Evolutionary conservation across 148 eudicot species (phyloP), one percentile per base, ranked within the genome.

Genomic region (Cornus kousa): DNA sequence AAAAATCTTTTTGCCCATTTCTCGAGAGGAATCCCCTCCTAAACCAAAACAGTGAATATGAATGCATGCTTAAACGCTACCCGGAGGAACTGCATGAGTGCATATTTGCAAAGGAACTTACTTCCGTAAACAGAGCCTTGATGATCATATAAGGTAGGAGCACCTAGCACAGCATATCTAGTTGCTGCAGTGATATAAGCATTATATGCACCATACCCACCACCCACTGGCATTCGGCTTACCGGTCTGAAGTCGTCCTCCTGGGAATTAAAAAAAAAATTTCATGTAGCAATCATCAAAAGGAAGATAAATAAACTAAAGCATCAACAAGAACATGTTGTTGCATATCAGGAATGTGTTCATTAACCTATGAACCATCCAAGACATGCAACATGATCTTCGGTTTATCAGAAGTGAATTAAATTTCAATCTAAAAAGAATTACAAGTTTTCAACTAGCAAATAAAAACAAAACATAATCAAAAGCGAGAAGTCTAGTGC

Each of bases 171-270:
- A 70, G 94, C 98, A 87, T 96, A 96, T 90, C 97, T 91, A 74
- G 98, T 96, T 78, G 98, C 90, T 67, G 96, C 92, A 89, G 81
- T 88, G 7, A 94, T 94, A 76, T 96, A 96, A 53, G 90, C 90
- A 90, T 88, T 87, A 78, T 96, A 96, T 67, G 99, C 99, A 82
- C 99, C 99, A 90, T 96, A 96, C 77, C 98, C 98, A 72, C 93
- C 88, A 72, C 93, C 88, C 60, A 82, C 90, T 2, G 87, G 79
- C 84, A 74, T 76, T 62, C 92, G 88, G 75, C 80, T 86, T 39
- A 78, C 71, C 39, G 98, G 93, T 57, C 90, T 86, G 79, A 83
- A 86, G 64, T 93, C 93, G 35, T 89, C 97, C 83, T 93, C 98
- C 98, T 92, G 85, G 11, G 59, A 35, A 74, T 78, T 28, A 28